Percentiles rank a stretch among this genome's conserved stretches.
phyloP scores from a whole-genome alignment of 2,329 filamentous ascomycete genomes.

The Alternaria angustiovoidea region DNA sequence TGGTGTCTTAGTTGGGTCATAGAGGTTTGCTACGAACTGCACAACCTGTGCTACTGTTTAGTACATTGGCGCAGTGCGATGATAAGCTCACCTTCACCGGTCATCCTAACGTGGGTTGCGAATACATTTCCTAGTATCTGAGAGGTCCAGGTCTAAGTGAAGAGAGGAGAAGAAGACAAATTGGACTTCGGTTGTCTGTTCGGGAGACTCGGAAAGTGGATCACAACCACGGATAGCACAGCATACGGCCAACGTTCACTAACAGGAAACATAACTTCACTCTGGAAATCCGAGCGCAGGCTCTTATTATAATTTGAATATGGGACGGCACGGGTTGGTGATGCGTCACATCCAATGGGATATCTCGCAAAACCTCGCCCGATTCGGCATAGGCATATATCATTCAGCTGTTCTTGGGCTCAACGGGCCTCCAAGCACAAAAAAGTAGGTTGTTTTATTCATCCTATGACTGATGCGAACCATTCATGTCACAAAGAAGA shows the following conservation, averaged over 20 bases:
- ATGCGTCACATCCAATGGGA: neutral
- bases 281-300: neutral
- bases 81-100: constrained; percentile 6
- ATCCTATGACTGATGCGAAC: neutral
- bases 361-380: neutral
- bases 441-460: neutral
- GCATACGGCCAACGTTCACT: neutral
- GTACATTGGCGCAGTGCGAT: constrained; percentile 5
- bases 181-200: neutral
- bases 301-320: neutral
- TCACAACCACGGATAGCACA: neutral
- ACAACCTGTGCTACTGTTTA: constrained; percentile 3
- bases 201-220: neutral
- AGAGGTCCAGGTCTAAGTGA: neutral
- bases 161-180: no score
- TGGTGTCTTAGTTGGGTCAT: neutral
- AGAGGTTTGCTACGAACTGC: neutral
- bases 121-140: neutral
- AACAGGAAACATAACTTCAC: neutral
- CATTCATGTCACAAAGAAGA: neutral
- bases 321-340: neutral
- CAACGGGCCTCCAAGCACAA: neutral
- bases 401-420: neutral
- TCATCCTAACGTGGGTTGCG: neutral
- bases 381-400: neutral